These are phyloP conservation scores for Aureobasidium uvarum DNA, from an alignment of 2,329 filamentous ascomycete genomes.

Conservation along the genomic window DNA sequence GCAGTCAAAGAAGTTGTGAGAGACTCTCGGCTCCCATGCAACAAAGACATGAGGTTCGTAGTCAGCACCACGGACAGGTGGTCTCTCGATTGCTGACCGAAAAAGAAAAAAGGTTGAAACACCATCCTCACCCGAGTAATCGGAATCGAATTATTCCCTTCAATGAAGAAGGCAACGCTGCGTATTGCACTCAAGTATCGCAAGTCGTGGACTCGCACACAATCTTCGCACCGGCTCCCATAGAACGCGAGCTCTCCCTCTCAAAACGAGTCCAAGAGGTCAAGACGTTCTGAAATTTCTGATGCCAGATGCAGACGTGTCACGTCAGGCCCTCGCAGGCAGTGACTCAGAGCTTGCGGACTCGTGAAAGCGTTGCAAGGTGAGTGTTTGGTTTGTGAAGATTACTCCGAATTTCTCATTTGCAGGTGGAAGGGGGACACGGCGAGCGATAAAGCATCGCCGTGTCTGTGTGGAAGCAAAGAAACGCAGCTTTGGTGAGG, in stretches of 20 bases:
- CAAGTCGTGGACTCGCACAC: constrained; percentile 57
- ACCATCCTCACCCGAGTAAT: constrained; percentile 83
- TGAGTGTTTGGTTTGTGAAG: constrained; percentile 61
- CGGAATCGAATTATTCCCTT: constrained; percentile 81
- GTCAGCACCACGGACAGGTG: constrained; percentile 24
- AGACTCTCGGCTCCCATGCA: constrained; percentile 19
- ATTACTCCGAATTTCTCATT: constrained; percentile 99
- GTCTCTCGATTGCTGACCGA: constrained; percentile 36
- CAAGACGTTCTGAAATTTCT: constrained; percentile 69
- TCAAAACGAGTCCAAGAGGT: neutral
- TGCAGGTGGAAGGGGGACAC: constrained; percentile 54
- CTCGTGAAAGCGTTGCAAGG: constrained; percentile 37
- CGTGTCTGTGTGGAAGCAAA: constrained; percentile 75
- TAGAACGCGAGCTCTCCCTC: constrained; percentile 49
- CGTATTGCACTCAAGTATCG: constrained; percentile 95
- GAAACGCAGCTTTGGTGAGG: constrained; percentile 93
- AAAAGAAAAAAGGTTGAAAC: constrained; percentile 57
- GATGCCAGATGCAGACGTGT: constrained; percentile 84
- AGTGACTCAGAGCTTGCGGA: constrained; percentile 51
- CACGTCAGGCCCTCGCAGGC: constrained; percentile 86
- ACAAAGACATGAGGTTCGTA: constrained; percentile 20
- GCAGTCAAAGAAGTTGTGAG: constrained; percentile 9
- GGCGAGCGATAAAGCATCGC: constrained; percentile 31
- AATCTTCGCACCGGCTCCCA: constrained; percentile 96
- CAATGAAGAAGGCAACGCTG: constrained; percentile 61